Evolutionary conservation across 768 basidiomycete genomes (phyloP).

Genomic region (Rhizopogon salebrosus): DNA sequence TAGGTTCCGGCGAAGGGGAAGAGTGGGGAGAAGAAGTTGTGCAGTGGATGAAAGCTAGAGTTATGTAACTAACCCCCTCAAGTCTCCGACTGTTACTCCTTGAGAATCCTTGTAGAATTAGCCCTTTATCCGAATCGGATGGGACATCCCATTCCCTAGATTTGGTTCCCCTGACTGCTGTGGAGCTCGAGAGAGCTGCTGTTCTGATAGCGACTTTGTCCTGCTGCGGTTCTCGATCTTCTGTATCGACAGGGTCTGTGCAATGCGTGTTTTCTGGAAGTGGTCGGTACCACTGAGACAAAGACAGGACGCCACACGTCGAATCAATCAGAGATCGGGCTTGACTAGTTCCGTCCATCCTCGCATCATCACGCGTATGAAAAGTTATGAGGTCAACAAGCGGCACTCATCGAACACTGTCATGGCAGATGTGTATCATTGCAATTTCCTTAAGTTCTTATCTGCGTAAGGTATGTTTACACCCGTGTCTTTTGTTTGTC

Average conservation of each 20-base stretch:
- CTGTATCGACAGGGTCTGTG: not conserved
- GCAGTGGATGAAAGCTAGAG: conserved; percentile 26
- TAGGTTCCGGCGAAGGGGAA: conserved; percentile 54
- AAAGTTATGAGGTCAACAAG: conserved; percentile 36
- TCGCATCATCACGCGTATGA: conserved; percentile 20
- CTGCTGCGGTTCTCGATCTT: conserved; percentile 4
- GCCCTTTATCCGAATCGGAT: conserved; percentile 13
- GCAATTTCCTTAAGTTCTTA: not conserved
- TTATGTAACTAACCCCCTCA: not conserved
- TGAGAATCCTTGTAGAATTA: conserved; percentile 47
- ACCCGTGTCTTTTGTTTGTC: not conserved
- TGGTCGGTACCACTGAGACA: conserved; percentile 51
- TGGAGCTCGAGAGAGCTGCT: conserved; percentile 35
- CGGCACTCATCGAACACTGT: not conserved
- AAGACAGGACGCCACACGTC: conserved; percentile 11
- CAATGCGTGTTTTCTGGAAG: conserved; percentile 12
- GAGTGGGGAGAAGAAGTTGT: conserved; percentile 52
- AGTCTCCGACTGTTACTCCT: not conserved
- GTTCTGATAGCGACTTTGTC: conserved; percentile 33
- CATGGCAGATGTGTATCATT: not conserved
- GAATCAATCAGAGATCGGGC: conserved; percentile 24
- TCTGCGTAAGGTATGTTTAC: not conserved
- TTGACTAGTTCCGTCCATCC: conserved; percentile 32
- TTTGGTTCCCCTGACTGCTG: conserved; percentile 40
- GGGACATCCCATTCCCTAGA: conserved; percentile 39